Percentiles rank a stretch among this genome's conserved stretches.
Evolutionary conservation across 2,329 filamentous ascomycete genomes (phyloP).

Genomic region (Fusarium veterinarium): DNA sequence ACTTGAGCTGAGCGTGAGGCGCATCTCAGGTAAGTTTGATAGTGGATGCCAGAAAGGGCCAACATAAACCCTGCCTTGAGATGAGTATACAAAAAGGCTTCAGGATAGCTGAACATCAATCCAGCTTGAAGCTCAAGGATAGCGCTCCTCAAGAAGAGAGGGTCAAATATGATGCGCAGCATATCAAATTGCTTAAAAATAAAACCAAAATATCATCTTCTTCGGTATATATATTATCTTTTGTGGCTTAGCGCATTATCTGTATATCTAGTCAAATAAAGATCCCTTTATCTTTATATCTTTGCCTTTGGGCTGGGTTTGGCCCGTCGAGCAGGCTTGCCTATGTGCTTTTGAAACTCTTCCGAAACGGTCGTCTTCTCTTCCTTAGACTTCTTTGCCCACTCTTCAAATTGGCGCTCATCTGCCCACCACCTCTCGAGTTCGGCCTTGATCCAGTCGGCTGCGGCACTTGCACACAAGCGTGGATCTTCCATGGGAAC

Average conservation of each 20-base stretch:
- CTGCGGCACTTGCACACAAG: slow-evolving; percentile 71
- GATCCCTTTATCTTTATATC: slow-evolving; percentile 35
- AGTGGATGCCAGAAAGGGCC: neutral
- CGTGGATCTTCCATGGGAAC: slow-evolving; percentile 83
- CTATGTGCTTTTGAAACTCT: slow-evolving; percentile 67
- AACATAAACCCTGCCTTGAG: neutral
- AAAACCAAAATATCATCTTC: too few species aligned
- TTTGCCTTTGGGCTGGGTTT: slow-evolving; percentile 46
- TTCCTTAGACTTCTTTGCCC: slow-evolving; percentile 59
- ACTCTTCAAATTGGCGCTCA: slow-evolving; percentile 67
- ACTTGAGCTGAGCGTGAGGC: neutral
- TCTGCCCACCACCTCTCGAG: slow-evolving; percentile 67
- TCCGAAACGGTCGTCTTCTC: slow-evolving; percentile 65
- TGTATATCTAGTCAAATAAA: neutral
- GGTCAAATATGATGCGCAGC: too few species aligned
- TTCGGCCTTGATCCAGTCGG: slow-evolving; percentile 68
- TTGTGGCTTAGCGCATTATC: neutral
- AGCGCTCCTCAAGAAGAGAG: neutral
- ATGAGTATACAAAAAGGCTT: neutral
- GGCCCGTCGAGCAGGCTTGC: slow-evolving; percentile 34
- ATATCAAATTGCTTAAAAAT: too few species aligned
- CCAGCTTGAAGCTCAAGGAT: too few species aligned
- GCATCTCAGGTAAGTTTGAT: neutral
- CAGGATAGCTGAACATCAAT: too few species aligned
- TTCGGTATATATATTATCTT: neutral